Evolutionary conservation across 2,329 filamentous ascomycete species (phyloP).

Genomic region (Penicillium polonicum): DNA sequence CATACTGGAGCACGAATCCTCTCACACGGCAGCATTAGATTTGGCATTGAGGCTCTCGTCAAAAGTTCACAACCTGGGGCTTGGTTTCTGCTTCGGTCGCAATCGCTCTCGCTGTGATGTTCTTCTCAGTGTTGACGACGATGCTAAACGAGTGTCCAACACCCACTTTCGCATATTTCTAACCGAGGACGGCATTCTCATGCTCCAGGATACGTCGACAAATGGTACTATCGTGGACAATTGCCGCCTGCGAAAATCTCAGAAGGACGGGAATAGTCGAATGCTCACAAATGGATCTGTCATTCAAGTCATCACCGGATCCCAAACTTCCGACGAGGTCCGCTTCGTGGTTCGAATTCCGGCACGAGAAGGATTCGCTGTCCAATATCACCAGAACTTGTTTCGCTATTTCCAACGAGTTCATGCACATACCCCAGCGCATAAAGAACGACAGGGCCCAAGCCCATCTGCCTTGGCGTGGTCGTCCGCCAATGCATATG

Average conservation of each 20-base stretch:
- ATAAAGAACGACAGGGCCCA: conserved; percentile 25
- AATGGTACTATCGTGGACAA: conserved; percentile 90
- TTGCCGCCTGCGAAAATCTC: conserved; percentile 59
- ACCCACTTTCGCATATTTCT: conserved; percentile 93
- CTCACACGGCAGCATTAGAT: conserved; percentile 49
- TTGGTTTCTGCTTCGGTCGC: conserved; percentile 85
- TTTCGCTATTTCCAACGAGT: conserved; percentile 59
- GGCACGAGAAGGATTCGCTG: conserved; percentile 66
- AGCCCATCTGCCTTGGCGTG: conserved; percentile 33
- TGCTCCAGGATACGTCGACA: conserved; percentile 93
- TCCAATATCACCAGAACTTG: conserved; percentile 68
- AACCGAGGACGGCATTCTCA: conserved; percentile 79
- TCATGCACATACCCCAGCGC: conserved; percentile 24
- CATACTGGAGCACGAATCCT: conserved; percentile 42
- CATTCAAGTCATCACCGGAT: conserved; percentile 64
- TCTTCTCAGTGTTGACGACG: conserved; percentile 66
- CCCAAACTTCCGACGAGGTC: conserved; percentile 59
- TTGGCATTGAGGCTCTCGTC: conserved; percentile 80
- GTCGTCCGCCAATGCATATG: conserved; percentile 46
- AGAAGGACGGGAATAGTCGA: conserved; percentile 49
- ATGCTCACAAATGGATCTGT: conserved; percentile 72
- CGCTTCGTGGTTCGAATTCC: conserved; percentile 86
- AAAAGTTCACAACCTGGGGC: conserved; percentile 61
- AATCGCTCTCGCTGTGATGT: conserved; percentile 71
- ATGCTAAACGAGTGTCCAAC: conserved; percentile 77